Evolutionary conservation across 371 early-diverging fungal genomes (phyloP), one percentile per base, ranked within the genome.

Genomic region (Rhizopus delemar): DNA sequence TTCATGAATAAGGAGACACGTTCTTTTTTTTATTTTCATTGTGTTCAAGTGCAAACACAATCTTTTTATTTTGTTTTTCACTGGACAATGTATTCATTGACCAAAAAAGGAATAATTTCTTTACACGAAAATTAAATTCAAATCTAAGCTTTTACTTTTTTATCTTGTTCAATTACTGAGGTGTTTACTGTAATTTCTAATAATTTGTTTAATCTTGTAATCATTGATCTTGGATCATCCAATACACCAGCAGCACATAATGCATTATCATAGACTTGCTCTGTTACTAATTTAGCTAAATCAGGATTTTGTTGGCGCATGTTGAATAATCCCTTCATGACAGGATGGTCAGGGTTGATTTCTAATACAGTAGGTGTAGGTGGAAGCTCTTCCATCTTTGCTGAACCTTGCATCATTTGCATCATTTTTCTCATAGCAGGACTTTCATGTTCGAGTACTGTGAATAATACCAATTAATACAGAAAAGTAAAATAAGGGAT

Each of bases 301-400:
- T 70, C 84, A 35, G 88, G 86, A 63, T 90, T 63, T 32, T 71
- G 63, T 49, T 74, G 65, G 66, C 84, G 86, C 45, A 90, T 74
- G 15, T 74, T 62, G 65, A 77, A 83, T 48, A 93, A 71, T 35
- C 87, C 86, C 49, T 74, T 73, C 77, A 93, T 89, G 46, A 93
- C 80, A 3, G 90, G 83, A 63, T 92, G 89, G 56, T 85, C 80
- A 46, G 93, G 86, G 66, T 95, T 96, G 72, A 97, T 90, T 73
- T 96, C 95, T 13, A 97, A 74, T 32, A 70, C 84, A 33, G 85
- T 76, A 12, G 82, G 81, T 29, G 68, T 66, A 50, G 86, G 72
- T 51, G 80, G 78, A 34, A 69, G 43, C 63, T 75, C 68, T n/a
- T 75, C 77, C 72, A 81, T 65, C 70, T 81, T 83, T 50, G 86